These are phyloP conservation scores for Boletus rubescentipes DNA, from an alignment of 768 basidiomycete species.

Conservation along the genomic window DNA sequence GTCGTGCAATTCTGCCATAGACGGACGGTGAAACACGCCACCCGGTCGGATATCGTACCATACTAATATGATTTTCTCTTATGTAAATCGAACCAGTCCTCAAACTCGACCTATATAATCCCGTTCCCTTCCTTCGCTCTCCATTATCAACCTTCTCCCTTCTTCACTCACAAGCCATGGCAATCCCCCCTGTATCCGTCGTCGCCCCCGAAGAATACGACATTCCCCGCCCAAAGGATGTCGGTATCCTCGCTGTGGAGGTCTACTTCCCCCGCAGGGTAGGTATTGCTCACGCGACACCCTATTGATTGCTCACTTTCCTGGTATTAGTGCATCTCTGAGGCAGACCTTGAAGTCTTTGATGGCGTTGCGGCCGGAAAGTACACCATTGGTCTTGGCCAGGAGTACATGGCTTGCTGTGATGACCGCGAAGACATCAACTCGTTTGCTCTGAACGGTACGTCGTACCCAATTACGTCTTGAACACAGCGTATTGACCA, in stretches of 20 bases:
- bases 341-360: constrained; percentile 90
- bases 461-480: constrained; percentile 23
- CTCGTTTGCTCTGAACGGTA: constrained; percentile 93
- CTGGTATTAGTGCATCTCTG: constrained; percentile 79
- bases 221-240: constrained; percentile 76
- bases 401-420: constrained; percentile 97
- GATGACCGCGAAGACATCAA: constrained; percentile 99
- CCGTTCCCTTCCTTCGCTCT: not conserved
- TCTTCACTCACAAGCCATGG: constrained; percentile 16
- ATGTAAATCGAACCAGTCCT: constrained; percentile 21
- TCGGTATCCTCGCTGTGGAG: constrained; percentile 92
- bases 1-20: not conserved
- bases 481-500: not conserved
- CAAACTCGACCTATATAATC: constrained; percentile 24
- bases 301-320: constrained; percentile 4
- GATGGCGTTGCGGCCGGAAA: constrained; percentile 95
- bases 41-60: constrained; percentile 29
- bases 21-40: constrained; percentile 29
- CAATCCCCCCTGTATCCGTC: constrained; percentile 19
- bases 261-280: constrained; percentile 94
- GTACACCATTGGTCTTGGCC: constrained; percentile 98
- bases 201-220: constrained; percentile 12
- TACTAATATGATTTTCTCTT: constrained; percentile 19
- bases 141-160: not conserved
- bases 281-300: constrained; percentile 32